Conservation (phyloP, 495 filamentous ascomycete species). For the Podospora conica region DNA sequence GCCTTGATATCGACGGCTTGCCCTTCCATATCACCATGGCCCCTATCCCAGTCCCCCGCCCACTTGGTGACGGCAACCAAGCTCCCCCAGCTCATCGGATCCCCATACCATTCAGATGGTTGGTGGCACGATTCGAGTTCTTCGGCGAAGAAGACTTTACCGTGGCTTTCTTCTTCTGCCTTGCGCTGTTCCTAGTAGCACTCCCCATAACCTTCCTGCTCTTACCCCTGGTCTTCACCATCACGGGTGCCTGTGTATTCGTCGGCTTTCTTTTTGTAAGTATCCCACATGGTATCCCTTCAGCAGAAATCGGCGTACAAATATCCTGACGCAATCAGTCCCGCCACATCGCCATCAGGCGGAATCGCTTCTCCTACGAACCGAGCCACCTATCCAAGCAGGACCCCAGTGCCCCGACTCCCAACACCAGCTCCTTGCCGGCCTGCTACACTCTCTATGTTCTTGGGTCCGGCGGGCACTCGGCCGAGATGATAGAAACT, state of each 20-base stretch:
- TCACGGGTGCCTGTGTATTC: conserved; percentile 7
- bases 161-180: conserved; percentile 12
- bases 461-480: conserved; percentile 90
- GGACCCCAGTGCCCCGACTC: conserved; percentile 1
- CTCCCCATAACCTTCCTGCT: conserved; percentile 10
- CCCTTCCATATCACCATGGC: not conserved
- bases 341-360: conserved; percentile 17
- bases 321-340: conserved; percentile 11
- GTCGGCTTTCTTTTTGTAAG: conserved; percentile 23
- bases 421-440: conserved; percentile 21
- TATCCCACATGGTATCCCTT: not conserved
- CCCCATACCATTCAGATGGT: not conserved
- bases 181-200: not conserved
- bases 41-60: not conserved
- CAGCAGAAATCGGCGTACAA: not conserved
- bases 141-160: conserved; percentile 12
- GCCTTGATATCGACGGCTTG: not conserved
- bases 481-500: conserved; percentile 85
- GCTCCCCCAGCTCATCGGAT: not conserved
- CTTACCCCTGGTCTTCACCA: conserved; percentile 18
- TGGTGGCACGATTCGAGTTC: conserved; percentile 5
- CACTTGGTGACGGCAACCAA: not conserved
- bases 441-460: conserved; percentile 71
- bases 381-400: conserved; percentile 4
- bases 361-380: not conserved